phyloP scores from a whole-genome alignment of 1,139 yeast genomes.

The Kazachstania sp. region DNA sequence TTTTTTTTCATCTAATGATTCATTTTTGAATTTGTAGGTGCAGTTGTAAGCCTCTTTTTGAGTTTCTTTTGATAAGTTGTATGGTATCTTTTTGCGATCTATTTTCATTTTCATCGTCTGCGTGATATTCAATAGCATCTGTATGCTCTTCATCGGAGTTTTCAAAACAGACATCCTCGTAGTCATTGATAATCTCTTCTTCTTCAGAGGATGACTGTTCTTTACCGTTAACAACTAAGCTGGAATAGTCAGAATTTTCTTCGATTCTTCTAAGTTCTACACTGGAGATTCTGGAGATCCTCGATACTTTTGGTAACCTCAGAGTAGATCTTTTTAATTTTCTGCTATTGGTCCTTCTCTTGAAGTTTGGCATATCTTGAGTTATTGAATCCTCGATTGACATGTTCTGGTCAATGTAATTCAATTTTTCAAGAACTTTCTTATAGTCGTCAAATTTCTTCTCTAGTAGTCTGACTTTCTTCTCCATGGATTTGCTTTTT shows the following conservation, averaged over 20 bases:
- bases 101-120: constrained; percentile 8
- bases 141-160: constrained; percentile 2
- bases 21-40: constrained; percentile 1
- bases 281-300: constrained; percentile 22
- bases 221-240: constrained; percentile 4
- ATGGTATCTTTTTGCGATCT: background rate
- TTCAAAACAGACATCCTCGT: background rate
- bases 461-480: constrained; percentile 26
- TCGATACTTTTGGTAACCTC: constrained; percentile 2
- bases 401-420: constrained; percentile 2
- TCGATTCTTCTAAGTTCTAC: constrained; percentile 21
- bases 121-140: constrained; percentile 6
- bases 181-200: constrained; percentile 6
- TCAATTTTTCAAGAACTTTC: constrained; percentile 5
- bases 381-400: background rate
- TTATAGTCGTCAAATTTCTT: constrained; percentile 24
- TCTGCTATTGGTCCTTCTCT: constrained; percentile 2
- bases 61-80: background rate
- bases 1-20: background rate
- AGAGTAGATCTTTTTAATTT: background rate
- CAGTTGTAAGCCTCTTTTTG: constrained; percentile 3
- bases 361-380: background rate
- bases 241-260: constrained; percentile 16
- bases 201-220: constrained; percentile 3
- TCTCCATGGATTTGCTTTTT: constrained; percentile 14